These are phyloP conservation scores for Solanum chiquidenum DNA, from an alignment of 257 asterid genomes.

Conservation along the genomic window DNA sequence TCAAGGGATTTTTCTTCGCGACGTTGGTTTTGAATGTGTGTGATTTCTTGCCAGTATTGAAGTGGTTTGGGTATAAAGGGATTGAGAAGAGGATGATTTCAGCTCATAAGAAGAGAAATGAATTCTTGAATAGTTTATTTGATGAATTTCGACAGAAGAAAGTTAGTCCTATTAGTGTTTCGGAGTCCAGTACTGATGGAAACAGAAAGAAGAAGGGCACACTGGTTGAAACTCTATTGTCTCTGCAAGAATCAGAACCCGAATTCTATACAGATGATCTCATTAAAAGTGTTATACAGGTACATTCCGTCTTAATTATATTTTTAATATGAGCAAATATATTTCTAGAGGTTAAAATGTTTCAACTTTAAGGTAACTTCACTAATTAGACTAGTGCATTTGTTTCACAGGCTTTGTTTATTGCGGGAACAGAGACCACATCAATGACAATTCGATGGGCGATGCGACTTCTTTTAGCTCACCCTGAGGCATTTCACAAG, in stretches of 20 bases:
- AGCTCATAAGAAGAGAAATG: constrained; percentile 28
- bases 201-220: not conserved
- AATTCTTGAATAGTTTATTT: constrained; percentile 2
- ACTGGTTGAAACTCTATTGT: constrained; percentile 15
- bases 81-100: constrained; percentile 19
- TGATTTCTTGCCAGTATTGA: constrained; percentile 47
- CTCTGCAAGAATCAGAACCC: constrained; percentile 9
- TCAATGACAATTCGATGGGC: too few species aligned
- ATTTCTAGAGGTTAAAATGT: not conserved
- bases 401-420: too few species aligned
- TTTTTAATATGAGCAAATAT: not conserved
- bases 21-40: constrained; percentile 12
- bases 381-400: too few species aligned
- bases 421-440: too few species aligned
- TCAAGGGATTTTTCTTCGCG: constrained; percentile 7
- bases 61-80: constrained; percentile 44
- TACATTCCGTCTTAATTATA: not conserved
- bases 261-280: constrained; percentile 13
- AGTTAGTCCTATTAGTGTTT: too few species aligned
- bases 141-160: not conserved
- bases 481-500: too few species aligned
- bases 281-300: constrained; percentile 18
- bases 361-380: not conserved
- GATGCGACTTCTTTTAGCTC: too few species aligned
- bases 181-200: not conserved